phyloP scores from a whole-genome alignment of 805 yeast genomes.

The Yarrowia bubula region DNA sequence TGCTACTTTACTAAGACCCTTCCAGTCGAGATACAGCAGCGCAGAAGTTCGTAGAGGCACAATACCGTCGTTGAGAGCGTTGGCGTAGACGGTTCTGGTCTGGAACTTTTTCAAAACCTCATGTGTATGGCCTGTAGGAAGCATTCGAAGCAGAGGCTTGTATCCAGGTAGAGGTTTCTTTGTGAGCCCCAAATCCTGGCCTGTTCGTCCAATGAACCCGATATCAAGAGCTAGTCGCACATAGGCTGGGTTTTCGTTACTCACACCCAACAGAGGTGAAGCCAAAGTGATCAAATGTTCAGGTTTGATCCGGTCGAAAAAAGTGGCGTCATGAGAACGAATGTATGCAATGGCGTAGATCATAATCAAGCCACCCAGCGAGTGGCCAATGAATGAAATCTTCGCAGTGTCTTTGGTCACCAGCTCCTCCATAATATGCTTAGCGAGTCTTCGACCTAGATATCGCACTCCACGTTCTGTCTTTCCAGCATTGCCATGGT shows the following conservation, averaged over 20 bases:
- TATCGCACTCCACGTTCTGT: constrained; percentile 87
- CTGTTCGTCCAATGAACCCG: constrained; percentile 90
- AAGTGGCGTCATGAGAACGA: constrained; percentile 57
- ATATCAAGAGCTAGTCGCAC: constrained; percentile 80
- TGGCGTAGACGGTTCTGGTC: constrained; percentile 82
- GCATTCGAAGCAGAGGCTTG: constrained; percentile 67
- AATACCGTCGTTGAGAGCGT: constrained; percentile 88
- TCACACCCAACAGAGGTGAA: constrained; percentile 83
- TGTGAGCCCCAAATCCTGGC: constrained; percentile 79
- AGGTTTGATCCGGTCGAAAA: constrained; percentile 64
- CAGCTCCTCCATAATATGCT: constrained; percentile 60
- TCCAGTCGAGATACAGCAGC: constrained; percentile 79
- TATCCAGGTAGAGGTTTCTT: constrained; percentile 37
- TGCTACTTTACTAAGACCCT: constrained; percentile 57
- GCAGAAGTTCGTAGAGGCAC: constrained; percentile 93
- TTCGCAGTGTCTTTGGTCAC: constrained; percentile 49
- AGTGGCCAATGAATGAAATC: constrained; percentile 88
- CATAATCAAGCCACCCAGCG: constrained; percentile 90
- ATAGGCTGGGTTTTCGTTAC: constrained; percentile 82
- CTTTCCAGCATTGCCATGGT: constrained; percentile 75
- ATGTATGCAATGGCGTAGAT: constrained; percentile 86
- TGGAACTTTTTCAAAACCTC: constrained; percentile 59
- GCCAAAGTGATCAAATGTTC: constrained; percentile 80
- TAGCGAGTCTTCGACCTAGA: constrained; percentile 77
- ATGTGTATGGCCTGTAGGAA: constrained; percentile 76